A percentile compares a stretch with the other conserved stretches of the same genome.
Evolutionary conservation across 305 asterid species (phyloP).

Genomic region (Solanum hybrid): DNA sequence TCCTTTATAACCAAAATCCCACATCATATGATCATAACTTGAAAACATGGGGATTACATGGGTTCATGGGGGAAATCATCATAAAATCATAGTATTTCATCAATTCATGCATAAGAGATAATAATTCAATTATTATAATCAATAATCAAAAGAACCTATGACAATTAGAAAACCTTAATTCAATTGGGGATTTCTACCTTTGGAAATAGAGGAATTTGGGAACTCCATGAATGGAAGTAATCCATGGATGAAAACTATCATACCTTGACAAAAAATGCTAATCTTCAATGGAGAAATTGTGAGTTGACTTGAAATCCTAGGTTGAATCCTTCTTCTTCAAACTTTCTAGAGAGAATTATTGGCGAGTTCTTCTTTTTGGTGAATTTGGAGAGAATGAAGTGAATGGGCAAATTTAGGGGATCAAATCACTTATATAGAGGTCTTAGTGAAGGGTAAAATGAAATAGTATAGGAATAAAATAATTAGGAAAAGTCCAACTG

Average conservation of each 20-base stretch:
- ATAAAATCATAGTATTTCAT: neutral
- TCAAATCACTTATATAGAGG: neutral
- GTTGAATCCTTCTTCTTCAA: neutral
- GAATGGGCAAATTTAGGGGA: neutral
- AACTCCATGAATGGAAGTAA: neutral
- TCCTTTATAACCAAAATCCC: neutral
- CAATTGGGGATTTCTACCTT: neutral
- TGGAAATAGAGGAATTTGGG: neutral
- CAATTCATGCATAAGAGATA: neutral
- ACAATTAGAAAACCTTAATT: neutral
- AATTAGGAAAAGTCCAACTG: neutral
- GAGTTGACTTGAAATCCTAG: neutral
- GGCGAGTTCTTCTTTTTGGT: neutral
- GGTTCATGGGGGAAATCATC: neutral
- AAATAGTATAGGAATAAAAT: neutral
- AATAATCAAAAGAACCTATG: neutral
- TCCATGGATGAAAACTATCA: neutral
- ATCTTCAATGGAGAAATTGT: neutral
- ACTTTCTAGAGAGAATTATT: neutral
- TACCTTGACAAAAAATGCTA: neutral
- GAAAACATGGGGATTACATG: neutral
- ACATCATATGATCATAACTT: neutral
- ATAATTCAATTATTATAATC: no score
- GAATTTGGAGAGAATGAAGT: neutral
- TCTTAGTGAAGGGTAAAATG: neutral